These are phyloP conservation scores for Abrus precatorius DNA, from an alignment of 306 rosid species.

Conservation along the genomic window DNA sequence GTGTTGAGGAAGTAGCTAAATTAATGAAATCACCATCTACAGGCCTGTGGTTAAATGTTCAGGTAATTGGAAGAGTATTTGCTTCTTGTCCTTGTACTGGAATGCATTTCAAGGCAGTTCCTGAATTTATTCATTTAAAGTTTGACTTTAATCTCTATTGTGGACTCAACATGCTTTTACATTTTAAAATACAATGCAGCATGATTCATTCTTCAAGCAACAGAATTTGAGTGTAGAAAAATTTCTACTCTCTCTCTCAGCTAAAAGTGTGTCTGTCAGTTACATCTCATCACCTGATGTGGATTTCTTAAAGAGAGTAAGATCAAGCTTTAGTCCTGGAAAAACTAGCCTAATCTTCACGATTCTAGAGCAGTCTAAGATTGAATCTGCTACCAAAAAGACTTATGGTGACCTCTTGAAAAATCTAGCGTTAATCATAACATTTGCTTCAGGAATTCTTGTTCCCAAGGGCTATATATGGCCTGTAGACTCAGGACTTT, in stretches of 20 bases:
- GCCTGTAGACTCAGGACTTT: conserved; percentile 59
- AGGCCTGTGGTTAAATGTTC: conserved; percentile 86
- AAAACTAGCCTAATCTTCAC: conserved; percentile 67
- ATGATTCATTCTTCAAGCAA: conserved; percentile 70
- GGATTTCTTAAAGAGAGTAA: conserved; percentile 64
- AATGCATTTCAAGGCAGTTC: not conserved
- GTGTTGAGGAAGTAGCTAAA: conserved; percentile 55
- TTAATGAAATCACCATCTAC: conserved; percentile 55
- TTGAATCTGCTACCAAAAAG: conserved; percentile 70
- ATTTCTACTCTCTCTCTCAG: conserved; percentile 57
- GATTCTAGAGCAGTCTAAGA: conserved; percentile 55
- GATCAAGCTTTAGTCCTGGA: conserved; percentile 45
- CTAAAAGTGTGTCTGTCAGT: conserved; percentile 45
- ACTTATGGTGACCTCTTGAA: conserved; percentile 67
- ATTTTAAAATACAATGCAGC: conserved; percentile 61
- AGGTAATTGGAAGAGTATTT: conserved; percentile 59
- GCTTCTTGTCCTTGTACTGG: not conserved
- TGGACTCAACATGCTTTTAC: conserved; percentile 13
- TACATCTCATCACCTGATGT: conserved; percentile 88
- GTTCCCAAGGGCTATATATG: conserved; percentile 79
- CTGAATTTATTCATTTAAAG: not conserved
- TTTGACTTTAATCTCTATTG: conserved; percentile 35
- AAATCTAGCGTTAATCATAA: conserved; percentile 63
- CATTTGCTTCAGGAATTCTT: conserved; percentile 84
- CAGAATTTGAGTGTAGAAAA: conserved; percentile 75